Percentiles rank a stretch among this genome's conserved stretches.
Evolutionary conservation across 345 rosid species (phyloP).

Genomic region (Citrus glauca): DNA sequence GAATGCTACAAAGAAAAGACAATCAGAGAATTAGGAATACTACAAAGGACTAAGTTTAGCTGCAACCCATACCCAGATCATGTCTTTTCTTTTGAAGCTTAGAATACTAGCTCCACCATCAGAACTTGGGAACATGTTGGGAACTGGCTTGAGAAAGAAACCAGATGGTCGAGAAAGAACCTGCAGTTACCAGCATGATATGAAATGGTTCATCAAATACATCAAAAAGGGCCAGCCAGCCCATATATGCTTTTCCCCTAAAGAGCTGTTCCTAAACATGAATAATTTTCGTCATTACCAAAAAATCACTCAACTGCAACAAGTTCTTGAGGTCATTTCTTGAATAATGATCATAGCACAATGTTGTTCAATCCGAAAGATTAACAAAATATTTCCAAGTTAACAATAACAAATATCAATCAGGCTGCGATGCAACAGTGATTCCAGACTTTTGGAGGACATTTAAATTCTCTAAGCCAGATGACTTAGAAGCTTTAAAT

Average conservation of each 20-base stretch:
- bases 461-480: neutral
- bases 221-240: neutral
- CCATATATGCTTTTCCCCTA: neutral
- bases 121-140: constrained; percentile 52
- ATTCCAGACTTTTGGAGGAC: neutral
- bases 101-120: constrained; percentile 61
- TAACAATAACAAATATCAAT: neutral
- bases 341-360: neutral
- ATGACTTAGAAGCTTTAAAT: neutral
- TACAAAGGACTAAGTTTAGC: constrained; percentile 4
- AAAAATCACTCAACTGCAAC: neutral
- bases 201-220: neutral
- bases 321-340: neutral
- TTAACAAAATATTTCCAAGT: neutral
- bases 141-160: constrained; percentile 86
- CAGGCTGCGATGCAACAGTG: neutral
- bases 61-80: constrained; percentile 65
- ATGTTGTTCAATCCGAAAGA: neutral
- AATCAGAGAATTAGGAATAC: neutral
- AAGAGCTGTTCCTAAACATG: neutral
- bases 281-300: neutral
- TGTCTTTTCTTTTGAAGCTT: constrained; percentile 75
- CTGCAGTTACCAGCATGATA: constrained; percentile 36
- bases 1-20: neutral
- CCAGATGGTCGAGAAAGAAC: constrained; percentile 83